phyloP scores from a whole-genome alignment of 2,329 filamentous ascomycete genomes.

The Ophiostoma ips region DNA sequence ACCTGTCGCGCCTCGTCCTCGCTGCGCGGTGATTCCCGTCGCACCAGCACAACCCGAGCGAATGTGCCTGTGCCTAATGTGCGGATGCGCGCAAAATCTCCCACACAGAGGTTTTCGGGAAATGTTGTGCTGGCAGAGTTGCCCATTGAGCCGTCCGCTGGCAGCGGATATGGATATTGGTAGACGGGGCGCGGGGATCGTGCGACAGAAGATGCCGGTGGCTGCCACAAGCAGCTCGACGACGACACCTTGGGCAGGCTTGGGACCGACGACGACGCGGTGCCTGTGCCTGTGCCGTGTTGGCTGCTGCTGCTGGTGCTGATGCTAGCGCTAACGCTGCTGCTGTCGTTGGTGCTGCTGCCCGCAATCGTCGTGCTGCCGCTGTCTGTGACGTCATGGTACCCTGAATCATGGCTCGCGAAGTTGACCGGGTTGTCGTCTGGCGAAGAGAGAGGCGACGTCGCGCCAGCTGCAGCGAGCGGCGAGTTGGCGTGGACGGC shows the following conservation, averaged over 20 bases:
- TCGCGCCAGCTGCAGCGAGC: background rate
- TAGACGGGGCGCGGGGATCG: background rate
- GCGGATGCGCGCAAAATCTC: slow-evolving; percentile 59
- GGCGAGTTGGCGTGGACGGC: slow-evolving; percentile 7
- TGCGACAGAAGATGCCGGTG: background rate
- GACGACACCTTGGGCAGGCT: background rate
- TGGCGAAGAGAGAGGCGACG: background rate
- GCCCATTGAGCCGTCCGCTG: background rate
- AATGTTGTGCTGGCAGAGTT: background rate
- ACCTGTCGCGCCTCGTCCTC: slow-evolving; percentile 47
- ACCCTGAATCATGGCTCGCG: background rate
- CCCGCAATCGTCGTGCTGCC: background rate
- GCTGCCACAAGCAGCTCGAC: background rate
- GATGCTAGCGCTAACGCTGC: background rate
- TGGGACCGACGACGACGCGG: no score
- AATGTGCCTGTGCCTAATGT: slow-evolving; percentile 72
- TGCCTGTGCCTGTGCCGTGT: background rate
- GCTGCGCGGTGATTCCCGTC: slow-evolving; percentile 36
- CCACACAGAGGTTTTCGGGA: slow-evolving; percentile 16
- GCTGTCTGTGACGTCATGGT: slow-evolving; percentile 8
- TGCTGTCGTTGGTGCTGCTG: background rate
- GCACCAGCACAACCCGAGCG: slow-evolving; percentile 67
- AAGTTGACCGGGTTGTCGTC: background rate
- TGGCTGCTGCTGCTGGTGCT: background rate
- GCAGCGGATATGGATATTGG: background rate